Evolutionary conservation across 768 basidiomycete genomes (phyloP).

Genomic region (Psilocybe cyanescens): DNA sequence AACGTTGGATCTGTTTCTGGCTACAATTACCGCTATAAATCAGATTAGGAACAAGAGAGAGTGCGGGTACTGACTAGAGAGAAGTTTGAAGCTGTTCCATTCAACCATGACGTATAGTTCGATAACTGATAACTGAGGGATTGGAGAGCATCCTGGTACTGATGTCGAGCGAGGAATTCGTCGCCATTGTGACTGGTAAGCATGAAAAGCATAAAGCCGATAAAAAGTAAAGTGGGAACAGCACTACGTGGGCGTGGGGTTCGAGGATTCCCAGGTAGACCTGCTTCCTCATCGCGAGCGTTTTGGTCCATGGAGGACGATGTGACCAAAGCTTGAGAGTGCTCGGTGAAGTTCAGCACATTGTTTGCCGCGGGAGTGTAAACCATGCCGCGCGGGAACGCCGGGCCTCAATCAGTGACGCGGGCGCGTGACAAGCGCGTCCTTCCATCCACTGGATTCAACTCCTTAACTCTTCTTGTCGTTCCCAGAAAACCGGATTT

Average conservation of each 20-base stretch:
- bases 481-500: not conserved
- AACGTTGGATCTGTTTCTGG: slow-evolving; percentile 48
- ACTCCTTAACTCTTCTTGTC: too few relatives aligned
- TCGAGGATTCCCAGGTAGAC: slow-evolving; percentile 28
- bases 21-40: slow-evolving; percentile 33
- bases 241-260: slow-evolving; percentile 53
- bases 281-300: slow-evolving; percentile 42
- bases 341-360: too few relatives aligned
- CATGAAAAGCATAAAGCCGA: slow-evolving; percentile 77
- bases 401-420: not conserved
- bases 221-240: slow-evolving; percentile 73
- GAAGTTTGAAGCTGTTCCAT: slow-evolving; percentile 68
- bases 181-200: slow-evolving; percentile 77
- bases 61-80: slow-evolving; percentile 47
- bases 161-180: slow-evolving; percentile 63
- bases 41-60: slow-evolving; percentile 14
- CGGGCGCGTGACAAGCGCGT: not conserved
- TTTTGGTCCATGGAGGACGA: slow-evolving; percentile 27
- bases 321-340: not conserved
- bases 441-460: not conserved
- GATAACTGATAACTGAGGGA: slow-evolving; percentile 60
- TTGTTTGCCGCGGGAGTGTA: not conserved
- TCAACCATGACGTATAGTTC: slow-evolving; percentile 81
- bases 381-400: not conserved
- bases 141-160: slow-evolving; percentile 68